A percentile compares a stretch with the other conserved stretches of the same genome.
Conservation (phyloP, 345 rosid species). For the Salix caprea region DNA sequence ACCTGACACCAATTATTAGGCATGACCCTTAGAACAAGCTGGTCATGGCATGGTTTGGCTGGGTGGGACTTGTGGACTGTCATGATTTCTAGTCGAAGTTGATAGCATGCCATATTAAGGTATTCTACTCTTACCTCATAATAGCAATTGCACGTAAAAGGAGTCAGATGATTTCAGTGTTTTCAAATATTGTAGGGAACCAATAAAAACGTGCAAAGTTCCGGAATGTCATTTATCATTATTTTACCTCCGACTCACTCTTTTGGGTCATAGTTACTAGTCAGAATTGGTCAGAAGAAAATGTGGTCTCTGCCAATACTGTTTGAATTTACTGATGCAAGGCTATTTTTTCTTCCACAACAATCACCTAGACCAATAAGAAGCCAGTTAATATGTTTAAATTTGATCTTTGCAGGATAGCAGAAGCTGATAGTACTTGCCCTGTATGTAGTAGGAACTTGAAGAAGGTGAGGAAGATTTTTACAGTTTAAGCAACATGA, state of each 20-base stretch:
- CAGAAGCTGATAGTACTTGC: slow-evolving; percentile 49
- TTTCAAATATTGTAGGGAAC: neutral
- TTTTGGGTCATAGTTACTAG: neutral
- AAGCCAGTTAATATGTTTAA: neutral
- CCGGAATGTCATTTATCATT: neutral
- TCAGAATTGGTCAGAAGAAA: neutral
- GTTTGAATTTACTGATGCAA: neutral
- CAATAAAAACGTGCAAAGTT: neutral
- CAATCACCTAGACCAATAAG: neutral
- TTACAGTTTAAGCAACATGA: slow-evolving; percentile 39
- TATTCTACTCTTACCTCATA: neutral
- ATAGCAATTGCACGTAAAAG: neutral
- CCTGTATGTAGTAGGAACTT: slow-evolving; percentile 49
- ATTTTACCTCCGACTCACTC: neutral
- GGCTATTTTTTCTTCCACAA: neutral
- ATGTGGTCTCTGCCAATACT: neutral
- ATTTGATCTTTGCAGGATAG: slow-evolving; percentile 53
- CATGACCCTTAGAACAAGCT: neutral
- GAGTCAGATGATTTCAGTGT: neutral
- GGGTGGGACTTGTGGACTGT: neutral
- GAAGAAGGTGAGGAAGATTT: slow-evolving; percentile 60
- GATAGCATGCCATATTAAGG: neutral
- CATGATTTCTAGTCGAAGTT: neutral
- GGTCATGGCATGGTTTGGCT: neutral
- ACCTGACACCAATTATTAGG: neutral